Evolutionary conservation across 2,329 filamentous ascomycete genomes (phyloP).

Genomic region (Capronia americana): DNA sequence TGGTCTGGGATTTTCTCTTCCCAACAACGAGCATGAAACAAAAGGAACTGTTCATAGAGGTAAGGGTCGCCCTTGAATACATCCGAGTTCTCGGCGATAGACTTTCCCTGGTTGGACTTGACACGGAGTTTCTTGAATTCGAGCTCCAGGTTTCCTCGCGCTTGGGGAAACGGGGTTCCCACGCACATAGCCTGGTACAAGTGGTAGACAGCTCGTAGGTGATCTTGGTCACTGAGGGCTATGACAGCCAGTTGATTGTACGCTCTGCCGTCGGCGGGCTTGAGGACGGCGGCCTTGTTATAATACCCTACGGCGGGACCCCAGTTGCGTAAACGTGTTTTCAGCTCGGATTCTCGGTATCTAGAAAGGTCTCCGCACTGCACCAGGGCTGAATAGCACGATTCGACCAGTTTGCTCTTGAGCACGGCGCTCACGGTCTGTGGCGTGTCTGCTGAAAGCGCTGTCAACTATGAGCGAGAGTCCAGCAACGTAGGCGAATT

Average conservation of each 20-base stretch:
- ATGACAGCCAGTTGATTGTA: conserved; percentile 93
- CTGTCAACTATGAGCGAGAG: conserved; percentile 50
- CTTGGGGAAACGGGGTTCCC: conserved; percentile 74
- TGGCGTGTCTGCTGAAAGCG: conserved; percentile 53
- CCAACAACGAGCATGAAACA: conserved; percentile 30
- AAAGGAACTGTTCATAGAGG: conserved; percentile 44
- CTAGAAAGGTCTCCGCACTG: conserved; percentile 88
- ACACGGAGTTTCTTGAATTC: conserved; percentile 73
- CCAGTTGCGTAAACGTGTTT: conserved; percentile 76
- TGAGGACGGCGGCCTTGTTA: conserved; percentile 76
- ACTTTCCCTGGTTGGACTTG: conserved; percentile 64
- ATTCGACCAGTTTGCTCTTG: conserved; percentile 67
- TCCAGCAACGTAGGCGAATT: neutral
- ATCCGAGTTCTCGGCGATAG: conserved; percentile 44
- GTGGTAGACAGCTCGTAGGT: conserved; percentile 86
- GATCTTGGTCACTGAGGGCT: conserved; percentile 74
- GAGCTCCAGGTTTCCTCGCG: conserved; percentile 75
- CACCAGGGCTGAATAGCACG: conserved; percentile 82
- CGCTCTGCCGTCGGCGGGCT: conserved; percentile 78
- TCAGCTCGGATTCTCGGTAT: conserved; percentile 77
- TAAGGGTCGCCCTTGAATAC: conserved; percentile 42
- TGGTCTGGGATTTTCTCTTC: conserved; percentile 50
- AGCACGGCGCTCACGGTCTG: conserved; percentile 58
- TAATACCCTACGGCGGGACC: conserved; percentile 85
- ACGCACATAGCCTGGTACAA: conserved; percentile 83